A percentile compares a stretch with the other conserved stretches of the same genome.
Evolutionary conservation across 2,329 filamentous ascomycete species (phyloP).

Genomic region (Didymosphaeria variabile): DNA sequence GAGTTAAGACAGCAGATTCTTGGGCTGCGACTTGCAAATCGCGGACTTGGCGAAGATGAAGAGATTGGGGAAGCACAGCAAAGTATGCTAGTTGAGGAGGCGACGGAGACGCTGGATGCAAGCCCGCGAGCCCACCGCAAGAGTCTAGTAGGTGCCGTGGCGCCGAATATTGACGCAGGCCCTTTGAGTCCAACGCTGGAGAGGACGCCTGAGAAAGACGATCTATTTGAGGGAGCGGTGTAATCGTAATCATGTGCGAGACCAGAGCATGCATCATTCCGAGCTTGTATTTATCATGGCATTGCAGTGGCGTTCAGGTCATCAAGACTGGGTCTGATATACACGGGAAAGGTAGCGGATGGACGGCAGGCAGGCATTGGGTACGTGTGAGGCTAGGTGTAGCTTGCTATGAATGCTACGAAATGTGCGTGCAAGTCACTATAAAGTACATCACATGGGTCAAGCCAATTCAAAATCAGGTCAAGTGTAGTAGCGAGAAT

Average conservation of each 20-base stretch:
- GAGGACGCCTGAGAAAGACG: conserved; percentile 33
- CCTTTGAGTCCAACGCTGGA: conserved; percentile 43
- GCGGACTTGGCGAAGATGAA: conserved; percentile 49
- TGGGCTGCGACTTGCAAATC: conserved; percentile 49
- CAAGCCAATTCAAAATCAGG: too few species aligned
- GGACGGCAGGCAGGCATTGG: background rate
- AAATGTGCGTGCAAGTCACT: background rate
- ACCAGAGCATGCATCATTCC: background rate
- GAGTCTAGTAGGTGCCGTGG: conserved; percentile 51
- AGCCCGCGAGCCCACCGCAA: conserved; percentile 52
- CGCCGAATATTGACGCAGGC: conserved; percentile 37
- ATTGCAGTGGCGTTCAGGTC: conserved; percentile 20
- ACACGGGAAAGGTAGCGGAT: background rate
- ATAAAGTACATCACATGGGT: background rate
- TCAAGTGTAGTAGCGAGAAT: background rate
- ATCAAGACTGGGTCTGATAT: conserved; percentile 8
- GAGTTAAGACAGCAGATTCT: conserved; percentile 72
- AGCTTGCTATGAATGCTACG: background rate
- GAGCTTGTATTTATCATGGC: conserved; percentile 10
- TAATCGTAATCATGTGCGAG: background rate
- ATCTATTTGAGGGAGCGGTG: conserved; percentile 42
- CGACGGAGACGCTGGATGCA: conserved; percentile 47
- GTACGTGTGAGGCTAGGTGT: background rate
- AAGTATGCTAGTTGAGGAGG: conserved; percentile 47
- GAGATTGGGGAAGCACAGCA: conserved; percentile 39